Evolutionary conservation across 257 asterid genomes (phyloP).

Genomic region (Sherardia arvensis): DNA sequence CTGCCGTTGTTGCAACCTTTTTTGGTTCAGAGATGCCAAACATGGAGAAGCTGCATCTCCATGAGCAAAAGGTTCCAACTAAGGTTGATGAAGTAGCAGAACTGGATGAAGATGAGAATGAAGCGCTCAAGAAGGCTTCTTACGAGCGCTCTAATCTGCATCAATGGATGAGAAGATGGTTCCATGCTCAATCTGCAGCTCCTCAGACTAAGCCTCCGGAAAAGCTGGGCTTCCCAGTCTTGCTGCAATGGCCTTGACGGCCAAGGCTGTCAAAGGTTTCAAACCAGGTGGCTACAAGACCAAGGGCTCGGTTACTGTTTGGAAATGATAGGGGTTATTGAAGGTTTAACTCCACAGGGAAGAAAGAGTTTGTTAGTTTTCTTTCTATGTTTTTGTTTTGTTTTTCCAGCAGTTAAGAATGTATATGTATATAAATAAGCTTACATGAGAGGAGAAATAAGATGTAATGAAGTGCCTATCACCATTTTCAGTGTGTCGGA

Average conservation of each 20-base stretch:
- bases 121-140: constrained; percentile 12
- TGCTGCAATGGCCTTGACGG: constrained; percentile 80
- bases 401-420: background rate
- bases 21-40: constrained; percentile 3
- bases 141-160: no score
- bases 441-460: background rate
- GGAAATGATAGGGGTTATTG: constrained; percentile 46
- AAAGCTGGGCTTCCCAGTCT: constrained; percentile 74
- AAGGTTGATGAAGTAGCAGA: constrained; percentile 21
- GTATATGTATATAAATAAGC: background rate
- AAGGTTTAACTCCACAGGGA: constrained; percentile 9
- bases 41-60: background rate
- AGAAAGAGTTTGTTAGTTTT: no score
- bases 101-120: constrained; percentile 18
- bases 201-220: constrained; percentile 21
- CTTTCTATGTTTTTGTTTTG: background rate
- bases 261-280: constrained; percentile 45
- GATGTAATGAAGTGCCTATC: background rate
- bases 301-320: constrained; percentile 48
- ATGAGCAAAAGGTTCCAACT: constrained; percentile 13
- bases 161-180: constrained; percentile 88
- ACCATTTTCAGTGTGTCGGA: constrained; percentile 8
- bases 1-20: constrained; percentile 32
- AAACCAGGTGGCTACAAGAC: constrained; percentile 41
- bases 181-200: constrained; percentile 15